These are phyloP conservation scores for Ophiostoma perfectum DNA, from an alignment of 2,329 filamentous ascomycete genomes.

Conservation along the genomic window DNA sequence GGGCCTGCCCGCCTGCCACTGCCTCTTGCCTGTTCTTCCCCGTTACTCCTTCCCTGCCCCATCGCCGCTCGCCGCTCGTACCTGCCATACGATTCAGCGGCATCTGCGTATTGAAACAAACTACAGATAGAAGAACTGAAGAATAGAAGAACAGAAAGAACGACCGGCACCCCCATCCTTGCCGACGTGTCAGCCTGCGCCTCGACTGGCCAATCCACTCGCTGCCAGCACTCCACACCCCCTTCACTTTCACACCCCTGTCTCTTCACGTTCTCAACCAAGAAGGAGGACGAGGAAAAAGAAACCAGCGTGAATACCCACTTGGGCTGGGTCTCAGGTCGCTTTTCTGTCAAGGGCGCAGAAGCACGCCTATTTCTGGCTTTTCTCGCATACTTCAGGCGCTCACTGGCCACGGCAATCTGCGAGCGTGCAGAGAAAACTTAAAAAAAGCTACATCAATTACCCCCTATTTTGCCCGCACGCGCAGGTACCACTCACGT, in stretches of 20 bases:
- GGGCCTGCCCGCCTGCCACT: no score
- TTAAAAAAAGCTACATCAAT: constrained; percentile 6
- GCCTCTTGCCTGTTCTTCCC: neutral
- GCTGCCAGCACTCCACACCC: constrained; percentile 21
- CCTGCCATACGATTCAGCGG: constrained; percentile 4
- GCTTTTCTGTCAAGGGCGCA: constrained; percentile 20
- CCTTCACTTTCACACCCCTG: constrained; percentile 21
- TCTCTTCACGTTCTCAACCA: constrained; percentile 11
- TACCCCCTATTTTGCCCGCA: constrained; percentile 9
- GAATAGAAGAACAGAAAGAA: constrained; percentile 14
- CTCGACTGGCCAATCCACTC: constrained; percentile 26
- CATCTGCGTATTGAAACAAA: neutral
- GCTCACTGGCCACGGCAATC: constrained; percentile 18
- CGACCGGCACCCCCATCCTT: constrained; percentile 18
- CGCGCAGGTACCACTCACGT: constrained; percentile 10
- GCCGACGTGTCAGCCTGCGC: constrained; percentile 29
- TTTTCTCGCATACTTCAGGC: neutral
- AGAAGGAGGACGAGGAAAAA: constrained; percentile 13
- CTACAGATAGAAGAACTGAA: neutral
- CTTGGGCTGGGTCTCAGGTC: constrained; percentile 21
- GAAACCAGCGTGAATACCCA: constrained; percentile 15
- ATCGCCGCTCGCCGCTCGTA: constrained; percentile 3
- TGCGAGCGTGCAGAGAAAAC: constrained; percentile 15
- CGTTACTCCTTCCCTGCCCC: neutral
- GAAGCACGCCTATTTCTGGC: constrained; percentile 6